A percentile compares a stretch with the other conserved stretches of the same genome.
Evolutionary conservation across 106 monocot genomes (phyloP).

Genomic region (Dioscorea alata): DNA sequence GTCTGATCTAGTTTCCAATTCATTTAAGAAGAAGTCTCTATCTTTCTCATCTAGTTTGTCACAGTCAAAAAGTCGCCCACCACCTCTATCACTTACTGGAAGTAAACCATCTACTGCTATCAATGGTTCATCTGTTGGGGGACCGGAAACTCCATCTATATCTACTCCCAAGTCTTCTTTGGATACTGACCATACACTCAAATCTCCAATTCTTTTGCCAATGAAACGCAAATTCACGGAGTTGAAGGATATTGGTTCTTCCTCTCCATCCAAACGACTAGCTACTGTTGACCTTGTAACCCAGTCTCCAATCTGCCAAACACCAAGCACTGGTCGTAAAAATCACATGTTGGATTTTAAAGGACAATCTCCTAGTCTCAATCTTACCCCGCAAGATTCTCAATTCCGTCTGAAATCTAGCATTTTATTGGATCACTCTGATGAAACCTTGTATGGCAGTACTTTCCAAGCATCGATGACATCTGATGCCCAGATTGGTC

Average conservation of each 20-base stretch:
- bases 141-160: conserved; percentile 9
- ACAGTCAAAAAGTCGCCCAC: conserved; percentile 17
- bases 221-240: conserved; percentile 79
- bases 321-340: conserved; percentile 38
- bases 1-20: conserved; percentile 17
- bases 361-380: conserved; percentile 11
- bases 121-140: conserved; percentile 5
- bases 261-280: conserved; percentile 45
- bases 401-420: conserved; percentile 13
- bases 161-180: conserved; percentile 16
- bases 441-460: conserved; percentile 25
- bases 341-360: conserved; percentile 11
- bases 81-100: conserved; percentile 11
- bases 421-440: conserved; percentile 25
- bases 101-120: conserved; percentile 14
- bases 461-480: conserved; percentile 30
- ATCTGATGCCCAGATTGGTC: conserved; percentile 18
- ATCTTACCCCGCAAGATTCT: conserved; percentile 19
- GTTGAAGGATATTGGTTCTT: conserved; percentile 36
- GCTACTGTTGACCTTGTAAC: conserved; percentile 26
- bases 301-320: conserved; percentile 39
- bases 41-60: conserved; percentile 38
- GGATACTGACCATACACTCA: conserved; percentile 30
- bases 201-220: conserved; percentile 70
- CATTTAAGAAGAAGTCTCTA: conserved; percentile 50